A percentile compares a stretch with the other conserved stretches of the same genome.
These are phyloP conservation scores for Suillus fuscotomentosus DNA, from an alignment of 768 basidiomycete species.

Conservation along the genomic window DNA sequence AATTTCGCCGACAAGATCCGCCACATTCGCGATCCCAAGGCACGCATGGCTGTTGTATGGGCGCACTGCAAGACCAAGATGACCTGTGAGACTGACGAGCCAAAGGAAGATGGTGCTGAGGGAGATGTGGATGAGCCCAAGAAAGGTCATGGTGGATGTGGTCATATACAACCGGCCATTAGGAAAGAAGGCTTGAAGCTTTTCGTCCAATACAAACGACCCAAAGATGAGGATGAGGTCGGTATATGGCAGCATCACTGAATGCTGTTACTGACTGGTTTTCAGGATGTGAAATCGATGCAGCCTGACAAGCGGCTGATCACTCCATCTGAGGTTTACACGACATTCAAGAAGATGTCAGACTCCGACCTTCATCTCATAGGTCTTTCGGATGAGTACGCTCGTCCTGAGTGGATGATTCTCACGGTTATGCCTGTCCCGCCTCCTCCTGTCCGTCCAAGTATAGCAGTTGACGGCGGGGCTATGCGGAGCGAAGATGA, in stretches of 20 bases:
- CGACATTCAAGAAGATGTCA: slow-evolving; percentile 94
- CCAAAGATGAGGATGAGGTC: slow-evolving; percentile 95
- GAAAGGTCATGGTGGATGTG: slow-evolving; percentile 97
- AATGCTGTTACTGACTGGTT: slow-evolving; percentile 12
- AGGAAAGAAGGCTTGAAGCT: slow-evolving; percentile 95
- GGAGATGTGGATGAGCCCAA: slow-evolving; percentile 65
- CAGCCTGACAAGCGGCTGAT: slow-evolving; percentile 84
- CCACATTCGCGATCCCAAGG: slow-evolving; percentile 83
- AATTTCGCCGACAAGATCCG: slow-evolving; percentile 85
- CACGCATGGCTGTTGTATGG: slow-evolving; percentile 87
- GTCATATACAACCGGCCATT: slow-evolving; percentile 84
- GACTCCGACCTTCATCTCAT: slow-evolving; percentile 84
- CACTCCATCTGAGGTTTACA: slow-evolving; percentile 86
- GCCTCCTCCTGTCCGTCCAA: slow-evolving; percentile 96
- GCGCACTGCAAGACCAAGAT: slow-evolving; percentile 84
- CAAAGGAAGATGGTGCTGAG: slow-evolving; percentile 80
- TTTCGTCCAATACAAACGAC: slow-evolving; percentile 90
- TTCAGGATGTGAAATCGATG: slow-evolving; percentile 73
- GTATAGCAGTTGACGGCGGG: slow-evolving; percentile 96
- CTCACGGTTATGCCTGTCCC: slow-evolving; percentile 96
- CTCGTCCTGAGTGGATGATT: slow-evolving; percentile 99
- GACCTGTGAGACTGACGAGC: slow-evolving; percentile 85
- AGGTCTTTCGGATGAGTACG: slow-evolving; percentile 93
- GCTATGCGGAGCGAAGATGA: slow-evolving; percentile 98
- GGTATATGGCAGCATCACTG: slow-evolving; percentile 28